phyloP scores from a whole-genome alignment of 495 filamentous ascomycete species.

The Bacidia gigantensis region DNA sequence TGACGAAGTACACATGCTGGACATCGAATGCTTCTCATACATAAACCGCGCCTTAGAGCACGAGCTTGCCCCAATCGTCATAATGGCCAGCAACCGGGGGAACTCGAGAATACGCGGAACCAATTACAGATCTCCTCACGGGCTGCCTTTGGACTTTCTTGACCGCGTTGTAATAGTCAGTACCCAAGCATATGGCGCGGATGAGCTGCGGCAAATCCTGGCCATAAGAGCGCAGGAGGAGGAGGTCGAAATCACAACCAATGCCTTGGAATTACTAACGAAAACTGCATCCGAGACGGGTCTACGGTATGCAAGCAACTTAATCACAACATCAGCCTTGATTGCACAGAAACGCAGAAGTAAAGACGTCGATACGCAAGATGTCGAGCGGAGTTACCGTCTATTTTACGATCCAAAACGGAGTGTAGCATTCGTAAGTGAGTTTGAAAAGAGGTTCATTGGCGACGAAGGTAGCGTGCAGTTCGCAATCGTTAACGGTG shows the following conservation, averaged over 20 bases:
- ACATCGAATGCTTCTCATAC: constrained; percentile 97
- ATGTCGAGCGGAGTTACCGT: constrained; percentile 84
- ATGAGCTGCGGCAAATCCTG: constrained; percentile 84
- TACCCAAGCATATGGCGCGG: constrained; percentile 72
- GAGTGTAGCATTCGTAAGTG: constrained; percentile 77
- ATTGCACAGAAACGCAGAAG: constrained; percentile 66
- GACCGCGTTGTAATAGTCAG: constrained; percentile 94
- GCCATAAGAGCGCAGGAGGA: constrained; percentile 87
- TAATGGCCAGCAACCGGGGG: constrained; percentile 98
- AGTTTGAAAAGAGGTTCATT: constrained; percentile 88
- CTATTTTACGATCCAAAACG: constrained; percentile 83
- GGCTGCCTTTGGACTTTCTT: constrained; percentile 87
- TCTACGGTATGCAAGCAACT: constrained; percentile 83
- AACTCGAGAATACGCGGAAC: constrained; percentile 88
- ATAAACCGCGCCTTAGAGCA: constrained; percentile 93
- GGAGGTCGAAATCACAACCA: constrained; percentile 77
- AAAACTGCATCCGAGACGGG: constrained; percentile 93
- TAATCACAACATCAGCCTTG: constrained; percentile 85
- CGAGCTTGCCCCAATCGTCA: constrained; percentile 90
- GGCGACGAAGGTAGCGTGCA: constrained; percentile 69
- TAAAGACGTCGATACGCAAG: constrained; percentile 60
- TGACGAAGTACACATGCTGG: constrained; percentile 98
- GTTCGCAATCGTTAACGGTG: constrained; percentile 52
- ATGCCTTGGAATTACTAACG: constrained; percentile 80
- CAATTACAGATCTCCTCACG: constrained; percentile 80